Conservation (phyloP, 2,329 filamentous ascomycete species). For the Diaporthe sp. region DNA sequence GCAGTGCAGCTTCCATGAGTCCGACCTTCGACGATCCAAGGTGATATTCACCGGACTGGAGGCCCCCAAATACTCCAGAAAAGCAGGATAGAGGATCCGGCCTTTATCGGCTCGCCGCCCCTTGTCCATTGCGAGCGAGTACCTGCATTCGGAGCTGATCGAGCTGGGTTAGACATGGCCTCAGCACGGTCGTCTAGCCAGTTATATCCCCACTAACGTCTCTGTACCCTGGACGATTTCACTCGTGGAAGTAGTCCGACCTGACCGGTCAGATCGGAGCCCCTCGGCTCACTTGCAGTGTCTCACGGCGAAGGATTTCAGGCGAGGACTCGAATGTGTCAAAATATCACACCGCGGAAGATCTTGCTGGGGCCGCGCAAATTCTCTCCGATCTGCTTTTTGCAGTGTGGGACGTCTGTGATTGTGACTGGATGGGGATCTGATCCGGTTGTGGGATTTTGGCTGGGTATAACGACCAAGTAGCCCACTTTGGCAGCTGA, state of each 20-base stretch:
- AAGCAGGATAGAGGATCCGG: background rate
- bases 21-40: background rate
- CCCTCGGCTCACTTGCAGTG: background rate
- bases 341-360: background rate
- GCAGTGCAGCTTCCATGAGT: background rate
- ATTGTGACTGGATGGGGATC: background rate
- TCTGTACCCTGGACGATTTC: background rate
- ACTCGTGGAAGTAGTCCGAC: constrained; percentile 9
- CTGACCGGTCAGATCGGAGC: background rate
- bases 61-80: background rate
- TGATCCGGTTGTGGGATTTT: background rate
- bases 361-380: constrained; percentile 2
- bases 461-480: background rate
- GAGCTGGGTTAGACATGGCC: constrained; percentile 2
- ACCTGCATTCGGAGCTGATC: constrained; percentile 18
- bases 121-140: background rate
- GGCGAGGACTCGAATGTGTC: background rate
- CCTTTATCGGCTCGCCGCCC: background rate
- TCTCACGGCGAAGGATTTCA: background rate
- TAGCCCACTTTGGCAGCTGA: constrained; percentile 3
- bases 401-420: background rate
- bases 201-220: background rate
- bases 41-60: background rate
- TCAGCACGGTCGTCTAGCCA: background rate
- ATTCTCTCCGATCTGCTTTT: background rate